phyloP scores from a whole-genome alignment of 2,329 filamentous ascomycete genomes.

The Talaromyces albobiverticillius region DNA sequence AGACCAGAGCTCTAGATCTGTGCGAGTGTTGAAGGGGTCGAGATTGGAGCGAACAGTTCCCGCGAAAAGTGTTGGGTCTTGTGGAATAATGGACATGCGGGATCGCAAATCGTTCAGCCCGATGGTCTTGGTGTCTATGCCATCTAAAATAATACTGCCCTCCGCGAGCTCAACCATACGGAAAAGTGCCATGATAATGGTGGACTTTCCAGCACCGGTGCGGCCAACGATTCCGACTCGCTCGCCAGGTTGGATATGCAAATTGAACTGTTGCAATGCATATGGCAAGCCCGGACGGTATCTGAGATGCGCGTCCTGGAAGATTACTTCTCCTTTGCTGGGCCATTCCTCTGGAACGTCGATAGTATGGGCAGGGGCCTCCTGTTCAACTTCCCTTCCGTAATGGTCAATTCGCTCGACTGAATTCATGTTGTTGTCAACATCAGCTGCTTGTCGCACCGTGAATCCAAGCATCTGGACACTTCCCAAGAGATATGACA shows the following conservation, averaged over 20 bases:
- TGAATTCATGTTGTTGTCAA: slow-evolving; percentile 69
- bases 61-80: slow-evolving; percentile 16
- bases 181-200: slow-evolving; percentile 20
- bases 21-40: slow-evolving; percentile 15
- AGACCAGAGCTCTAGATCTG: slow-evolving; percentile 14
- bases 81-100: slow-evolving; percentile 16
- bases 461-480: slow-evolving; percentile 97
- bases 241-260: slow-evolving; percentile 15
- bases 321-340: slow-evolving; percentile 16
- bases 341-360: slow-evolving; percentile 29
- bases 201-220: slow-evolving; percentile 22
- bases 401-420: slow-evolving; percentile 76
- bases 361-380: slow-evolving; percentile 43
- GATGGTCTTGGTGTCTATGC: slow-evolving; percentile 15
- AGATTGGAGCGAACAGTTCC: slow-evolving; percentile 16
- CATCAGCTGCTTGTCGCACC: slow-evolving; percentile 87
- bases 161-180: slow-evolving; percentile 15
- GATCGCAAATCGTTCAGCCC: slow-evolving; percentile 14
- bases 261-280: slow-evolving; percentile 13
- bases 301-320: slow-evolving; percentile 15
- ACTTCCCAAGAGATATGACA: slow-evolving; percentile 90
- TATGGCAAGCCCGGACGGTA: slow-evolving; percentile 15
- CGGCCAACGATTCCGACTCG: slow-evolving; percentile 20
- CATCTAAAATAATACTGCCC: slow-evolving; percentile 15
- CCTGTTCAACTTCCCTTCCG: slow-evolving; percentile 59